A percentile compares a stretch with the other conserved stretches of the same genome.
phyloP scores from a whole-genome alignment of 2,329 filamentous ascomycete genomes.

The Penicillium sp. region DNA sequence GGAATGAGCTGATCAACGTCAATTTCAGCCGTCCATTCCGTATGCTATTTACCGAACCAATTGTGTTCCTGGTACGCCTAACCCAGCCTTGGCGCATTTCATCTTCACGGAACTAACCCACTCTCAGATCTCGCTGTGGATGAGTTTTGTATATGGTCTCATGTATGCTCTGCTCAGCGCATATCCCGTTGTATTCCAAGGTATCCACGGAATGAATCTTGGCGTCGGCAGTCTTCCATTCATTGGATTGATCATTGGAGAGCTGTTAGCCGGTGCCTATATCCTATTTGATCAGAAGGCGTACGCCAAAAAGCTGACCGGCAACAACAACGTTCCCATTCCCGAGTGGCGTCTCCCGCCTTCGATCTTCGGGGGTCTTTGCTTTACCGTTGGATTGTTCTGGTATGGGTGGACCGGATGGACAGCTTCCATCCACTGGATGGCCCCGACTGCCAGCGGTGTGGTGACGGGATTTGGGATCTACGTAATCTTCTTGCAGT shows the following conservation, averaged over 20 bases:
- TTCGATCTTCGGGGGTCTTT: conserved; percentile 30
- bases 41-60: conserved; percentile 43
- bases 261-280: conserved; percentile 28
- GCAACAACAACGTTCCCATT: conserved; percentile 30
- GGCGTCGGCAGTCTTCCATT: conserved; percentile 33
- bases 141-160: conserved; percentile 35
- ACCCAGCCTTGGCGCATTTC: neutral
- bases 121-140: conserved; percentile 27
- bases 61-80: conserved; percentile 32
- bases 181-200: conserved; percentile 31
- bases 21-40: conserved; percentile 48
- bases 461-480: conserved; percentile 34
- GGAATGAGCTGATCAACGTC: conserved; percentile 47
- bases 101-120: neutral
- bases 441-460: conserved; percentile 36
- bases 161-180: conserved; percentile 32
- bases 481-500: conserved; percentile 34
- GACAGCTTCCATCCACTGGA: conserved; percentile 34
- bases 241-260: conserved; percentile 31
- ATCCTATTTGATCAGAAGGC: conserved; percentile 25
- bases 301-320: conserved; percentile 32
- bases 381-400: conserved; percentile 38
- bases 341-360: conserved; percentile 37
- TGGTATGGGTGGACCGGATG: conserved; percentile 40
- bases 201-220: conserved; percentile 31